A percentile compares a stretch with the other conserved stretches of the same genome.
These are phyloP conservation scores for Monosporascus sp. DNA, from an alignment of 2,329 filamentous ascomycete species.

Conservation along the genomic window DNA sequence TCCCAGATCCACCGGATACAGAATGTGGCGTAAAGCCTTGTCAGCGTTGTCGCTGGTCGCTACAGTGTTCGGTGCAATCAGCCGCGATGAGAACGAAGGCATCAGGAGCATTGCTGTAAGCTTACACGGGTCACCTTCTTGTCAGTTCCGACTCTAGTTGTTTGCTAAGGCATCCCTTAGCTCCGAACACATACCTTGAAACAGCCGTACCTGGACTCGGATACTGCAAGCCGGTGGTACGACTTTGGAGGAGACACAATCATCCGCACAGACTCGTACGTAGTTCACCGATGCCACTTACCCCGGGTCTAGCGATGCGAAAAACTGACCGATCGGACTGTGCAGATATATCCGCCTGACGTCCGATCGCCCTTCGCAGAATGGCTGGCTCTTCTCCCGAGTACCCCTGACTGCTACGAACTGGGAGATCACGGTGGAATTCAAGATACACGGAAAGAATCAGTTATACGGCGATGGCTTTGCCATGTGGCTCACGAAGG, in stretches of 20 bases:
- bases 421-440: constrained; percentile 97
- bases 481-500: constrained; percentile 96
- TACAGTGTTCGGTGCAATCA: constrained; percentile 33
- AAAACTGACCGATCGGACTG: constrained; percentile 17
- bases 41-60: constrained; percentile 30
- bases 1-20: constrained; percentile 6
- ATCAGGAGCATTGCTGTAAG: constrained; percentile 62
- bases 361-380: constrained; percentile 82
- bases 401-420: constrained; percentile 95
- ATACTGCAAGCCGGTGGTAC: constrained; percentile 98
- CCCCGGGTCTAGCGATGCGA: not conserved
- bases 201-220: constrained; percentile 94
- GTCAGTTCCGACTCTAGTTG: not conserved
- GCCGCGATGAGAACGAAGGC: constrained; percentile 42
- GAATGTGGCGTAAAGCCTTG: constrained; percentile 24
- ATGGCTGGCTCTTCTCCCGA: constrained; percentile 89
- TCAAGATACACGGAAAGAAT: constrained; percentile 84
- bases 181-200: constrained; percentile 81
- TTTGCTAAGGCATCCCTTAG: constrained; percentile 37
- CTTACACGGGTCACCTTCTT: constrained; percentile 3
- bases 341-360: constrained; percentile 85
- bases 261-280: constrained; percentile 65
- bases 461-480: constrained; percentile 94
- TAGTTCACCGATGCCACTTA: constrained; percentile 11
- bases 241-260: constrained; percentile 97